Evolutionary conservation across 2,329 filamentous ascomycete genomes (phyloP), one percentile per base, ranked within the genome.

Genomic region (Alternaria sp.): DNA sequence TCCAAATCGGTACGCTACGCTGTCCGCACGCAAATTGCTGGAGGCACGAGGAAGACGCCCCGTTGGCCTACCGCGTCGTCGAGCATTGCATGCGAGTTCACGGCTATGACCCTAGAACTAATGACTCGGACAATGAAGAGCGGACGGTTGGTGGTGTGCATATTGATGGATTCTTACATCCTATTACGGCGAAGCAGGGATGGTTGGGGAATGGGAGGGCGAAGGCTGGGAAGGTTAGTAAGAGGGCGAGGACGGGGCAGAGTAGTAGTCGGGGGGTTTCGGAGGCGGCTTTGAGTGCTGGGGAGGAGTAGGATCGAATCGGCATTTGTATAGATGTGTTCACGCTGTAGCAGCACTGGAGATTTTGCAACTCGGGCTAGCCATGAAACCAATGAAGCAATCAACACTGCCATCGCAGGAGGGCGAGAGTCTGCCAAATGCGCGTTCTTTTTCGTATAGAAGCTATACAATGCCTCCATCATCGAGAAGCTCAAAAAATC

Each of bases 131-230:
- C 82, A 70, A 86, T 85, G 60, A 77, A 65, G 63, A 74, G 21
- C 62, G 74, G 50, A 85, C 88, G 70, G 69, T 83, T 9, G 90
- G 89, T 0, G 89, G 84, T 0, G 87, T 92, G 19, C 90, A 92
- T 69, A 85, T 88, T 1, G 90, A 93, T 75, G 88, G 90, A 0
- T 93, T 91, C 71, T 68, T 93, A 69, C 82, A 83, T 72, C 85
- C 86, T 5, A 83, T 92, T 56, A 69, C 66, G 15, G 64, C 64
- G 15, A 77, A 78, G 65, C 69, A 64, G 44, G 74, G 75, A 3
- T 77, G 76, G 75, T 5, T 73, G 5, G 70, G 73, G 4, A 55
- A 62, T 23, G 71, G 72, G 4, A 69, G 73, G 62, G 55, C 66
- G 11, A 77, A 74, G 51, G 68, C 69, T 52, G 57, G 62, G 1